phyloP scores from a whole-genome alignment of 441 rosid species.

The Gossypium davidsonii region DNA sequence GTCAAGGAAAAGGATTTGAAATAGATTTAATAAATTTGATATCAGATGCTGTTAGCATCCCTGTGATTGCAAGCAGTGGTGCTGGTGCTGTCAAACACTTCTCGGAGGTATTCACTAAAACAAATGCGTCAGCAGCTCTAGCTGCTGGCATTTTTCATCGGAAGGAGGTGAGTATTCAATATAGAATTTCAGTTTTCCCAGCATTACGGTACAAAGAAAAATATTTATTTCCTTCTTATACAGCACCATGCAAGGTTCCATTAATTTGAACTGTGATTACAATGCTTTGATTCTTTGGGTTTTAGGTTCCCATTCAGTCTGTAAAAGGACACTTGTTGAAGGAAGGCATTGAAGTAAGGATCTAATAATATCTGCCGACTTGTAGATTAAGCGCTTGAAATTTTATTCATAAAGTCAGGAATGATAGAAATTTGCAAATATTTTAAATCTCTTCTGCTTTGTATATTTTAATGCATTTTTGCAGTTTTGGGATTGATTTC shows the following conservation, averaged over 20 bases:
- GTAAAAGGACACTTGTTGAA: constrained; percentile 75
- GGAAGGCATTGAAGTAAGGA: constrained; percentile 66
- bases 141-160: constrained; percentile 98
- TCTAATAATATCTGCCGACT: constrained; percentile 17
- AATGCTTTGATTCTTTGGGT: constrained; percentile 10
- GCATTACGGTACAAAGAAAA: background rate
- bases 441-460: background rate
- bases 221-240: no score
- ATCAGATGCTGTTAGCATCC: constrained; percentile 80
- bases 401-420: background rate
- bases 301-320: constrained; percentile 68
- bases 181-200: background rate
- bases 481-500: background rate
- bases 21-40: constrained; percentile 65
- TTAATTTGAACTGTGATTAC: background rate
- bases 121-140: constrained; percentile 89
- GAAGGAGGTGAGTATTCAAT: constrained; percentile 55
- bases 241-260: background rate
- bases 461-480: background rate
- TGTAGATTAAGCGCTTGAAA: background rate
- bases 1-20: constrained; percentile 93
- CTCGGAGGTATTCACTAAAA: constrained; percentile 64
- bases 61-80: constrained; percentile 93
- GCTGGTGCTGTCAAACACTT: constrained; percentile 78
- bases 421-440: background rate